Percentiles rank a stretch among this genome's conserved stretches.
phyloP scores from a whole-genome alignment of 352 stramenopile genomes.

The Labyrinthula sp. region DNA sequence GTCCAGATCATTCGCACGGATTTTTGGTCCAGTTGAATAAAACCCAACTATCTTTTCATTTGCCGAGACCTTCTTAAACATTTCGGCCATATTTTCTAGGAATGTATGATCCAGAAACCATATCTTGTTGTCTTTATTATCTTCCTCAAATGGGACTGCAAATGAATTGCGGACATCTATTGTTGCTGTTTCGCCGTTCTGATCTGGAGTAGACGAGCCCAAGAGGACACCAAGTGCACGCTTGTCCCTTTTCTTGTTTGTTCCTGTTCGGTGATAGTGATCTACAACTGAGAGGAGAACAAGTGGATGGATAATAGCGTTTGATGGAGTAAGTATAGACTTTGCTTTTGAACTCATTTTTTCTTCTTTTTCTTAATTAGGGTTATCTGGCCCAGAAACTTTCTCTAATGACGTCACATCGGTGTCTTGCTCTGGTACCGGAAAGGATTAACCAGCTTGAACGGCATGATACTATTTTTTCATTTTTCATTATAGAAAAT shows the following conservation, averaged over 20 bases:
- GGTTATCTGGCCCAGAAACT: too few species aligned
- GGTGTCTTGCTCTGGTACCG: too few species aligned
- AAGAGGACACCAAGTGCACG: slow-evolving; percentile 93
- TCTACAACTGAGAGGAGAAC: slow-evolving; percentile 93
- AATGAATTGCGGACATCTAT: slow-evolving; percentile 53
- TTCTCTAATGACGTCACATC: too few species aligned
- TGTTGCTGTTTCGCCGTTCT: slow-evolving; percentile 71
- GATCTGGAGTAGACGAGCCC: too few species aligned
- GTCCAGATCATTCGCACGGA: slow-evolving; percentile 71
- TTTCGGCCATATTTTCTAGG: slow-evolving; percentile 86
- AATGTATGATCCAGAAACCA: slow-evolving; percentile 99
- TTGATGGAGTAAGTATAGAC: slow-evolving; percentile 1
- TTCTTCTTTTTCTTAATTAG: too few species aligned
- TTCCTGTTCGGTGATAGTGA: slow-evolving; percentile 95
- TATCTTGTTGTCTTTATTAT: slow-evolving; percentile 80
- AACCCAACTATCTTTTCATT: slow-evolving; percentile 95
- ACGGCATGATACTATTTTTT: too few species aligned
- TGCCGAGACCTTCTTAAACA: slow-evolving; percentile 82
- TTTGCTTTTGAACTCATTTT: too few species aligned
- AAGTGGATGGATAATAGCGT: slow-evolving; percentile 78
- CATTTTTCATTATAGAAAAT: too few species aligned
- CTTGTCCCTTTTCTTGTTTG: slow-evolving; percentile 91
- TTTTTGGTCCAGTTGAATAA: slow-evolving; percentile 91
- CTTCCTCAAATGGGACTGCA: slow-evolving; percentile 92
- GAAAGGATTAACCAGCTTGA: too few species aligned